These are phyloP conservation scores for Cladosporium sp. DNA, from an alignment of 2,329 filamentous ascomycete species.

Conservation along the genomic window DNA sequence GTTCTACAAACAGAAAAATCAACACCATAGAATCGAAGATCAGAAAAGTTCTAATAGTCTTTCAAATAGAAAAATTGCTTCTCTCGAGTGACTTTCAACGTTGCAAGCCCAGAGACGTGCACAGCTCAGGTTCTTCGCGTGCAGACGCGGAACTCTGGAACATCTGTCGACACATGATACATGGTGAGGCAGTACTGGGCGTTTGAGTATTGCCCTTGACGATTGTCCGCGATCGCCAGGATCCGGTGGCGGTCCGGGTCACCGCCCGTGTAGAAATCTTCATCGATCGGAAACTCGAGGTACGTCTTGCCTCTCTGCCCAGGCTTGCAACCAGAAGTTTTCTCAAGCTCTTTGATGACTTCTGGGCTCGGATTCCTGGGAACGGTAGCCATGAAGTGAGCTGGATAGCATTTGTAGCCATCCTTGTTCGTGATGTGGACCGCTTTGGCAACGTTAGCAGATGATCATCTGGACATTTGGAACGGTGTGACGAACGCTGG, in stretches of 20 bases:
- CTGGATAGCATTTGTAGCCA: neutral
- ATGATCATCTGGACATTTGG: neutral
- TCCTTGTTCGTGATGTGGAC: neutral
- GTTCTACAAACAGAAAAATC: too few species aligned
- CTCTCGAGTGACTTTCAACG: too few species aligned
- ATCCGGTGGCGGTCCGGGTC: neutral
- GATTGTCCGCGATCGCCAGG: neutral
- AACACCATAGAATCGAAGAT: too few species aligned
- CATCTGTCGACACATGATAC: neutral
- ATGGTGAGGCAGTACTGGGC: neutral
- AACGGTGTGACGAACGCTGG: neutral
- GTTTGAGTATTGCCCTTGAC: neutral
- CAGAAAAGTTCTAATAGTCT: too few species aligned
- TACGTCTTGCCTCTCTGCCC: neutral
- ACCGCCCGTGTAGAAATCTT: neutral
- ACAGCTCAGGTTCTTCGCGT: too few species aligned
- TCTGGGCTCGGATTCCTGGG: neutral
- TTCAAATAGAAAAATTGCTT: too few species aligned
- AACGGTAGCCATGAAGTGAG: neutral
- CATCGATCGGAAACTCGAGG: neutral
- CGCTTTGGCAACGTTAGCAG: neutral
- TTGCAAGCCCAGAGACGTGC: too few species aligned
- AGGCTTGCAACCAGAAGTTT: neutral
- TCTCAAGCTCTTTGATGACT: neutral
- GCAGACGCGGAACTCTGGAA: too few species aligned